These are phyloP conservation scores for Mycena maculata DNA, from an alignment of 768 basidiomycete genomes.

Conservation along the genomic window DNA sequence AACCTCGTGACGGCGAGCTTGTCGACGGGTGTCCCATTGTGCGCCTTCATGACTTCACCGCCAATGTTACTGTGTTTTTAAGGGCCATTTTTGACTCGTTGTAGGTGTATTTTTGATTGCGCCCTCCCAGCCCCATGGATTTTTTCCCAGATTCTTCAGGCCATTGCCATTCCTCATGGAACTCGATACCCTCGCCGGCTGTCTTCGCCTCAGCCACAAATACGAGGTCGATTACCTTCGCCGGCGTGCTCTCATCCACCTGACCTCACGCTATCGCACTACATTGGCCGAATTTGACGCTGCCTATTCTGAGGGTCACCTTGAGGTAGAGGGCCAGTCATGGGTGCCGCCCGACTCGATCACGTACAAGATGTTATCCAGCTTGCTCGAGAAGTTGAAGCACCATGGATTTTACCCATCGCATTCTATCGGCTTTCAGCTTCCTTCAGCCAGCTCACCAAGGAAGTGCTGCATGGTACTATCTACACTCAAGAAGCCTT, in stretches of 20 bases:
- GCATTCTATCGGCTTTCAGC: conserved; percentile 12
- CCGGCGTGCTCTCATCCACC: not conserved
- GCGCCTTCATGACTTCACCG: conserved; percentile 8
- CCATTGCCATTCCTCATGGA: not conserved
- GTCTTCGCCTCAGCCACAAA: not conserved
- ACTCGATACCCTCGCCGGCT: not conserved
- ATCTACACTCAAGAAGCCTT: not conserved
- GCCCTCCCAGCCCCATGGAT: not conserved
- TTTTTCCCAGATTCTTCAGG: not conserved
- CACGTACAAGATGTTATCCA: no score
- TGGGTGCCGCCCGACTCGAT: not conserved
- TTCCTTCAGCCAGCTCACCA: not conserved
- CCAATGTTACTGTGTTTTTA: conserved; percentile 10
- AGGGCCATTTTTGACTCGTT: conserved; percentile 5
- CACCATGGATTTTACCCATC: conserved; percentile 16
- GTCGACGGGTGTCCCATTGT: conserved; percentile 32
- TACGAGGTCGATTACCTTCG: not conserved
- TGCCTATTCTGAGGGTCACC: not conserved
- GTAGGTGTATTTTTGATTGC: not conserved
- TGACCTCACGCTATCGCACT: not conserved
- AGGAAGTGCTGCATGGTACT: not conserved
- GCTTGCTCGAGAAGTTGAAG: conserved; percentile 24
- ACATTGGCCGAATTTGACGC: not conserved
- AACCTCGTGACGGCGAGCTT: conserved; percentile 10
- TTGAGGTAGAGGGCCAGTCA: not conserved